Evolutionary conservation across 2,329 filamentous ascomycete species (phyloP).

Genomic region (Neofusicoccum sp.): DNA sequence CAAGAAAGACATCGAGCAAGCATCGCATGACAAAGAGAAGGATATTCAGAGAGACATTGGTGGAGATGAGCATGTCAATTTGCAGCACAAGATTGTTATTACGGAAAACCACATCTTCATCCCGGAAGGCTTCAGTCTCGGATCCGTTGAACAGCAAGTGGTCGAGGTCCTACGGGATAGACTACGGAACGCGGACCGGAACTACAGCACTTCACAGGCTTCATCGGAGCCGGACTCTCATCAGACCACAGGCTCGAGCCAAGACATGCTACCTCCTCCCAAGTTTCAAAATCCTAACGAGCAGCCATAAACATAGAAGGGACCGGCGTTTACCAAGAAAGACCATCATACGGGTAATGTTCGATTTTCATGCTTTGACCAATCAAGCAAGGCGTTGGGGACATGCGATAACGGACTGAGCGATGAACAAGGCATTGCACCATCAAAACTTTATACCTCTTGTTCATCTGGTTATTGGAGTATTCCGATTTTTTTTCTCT

Average conservation of each 20-base stretch:
- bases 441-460: too few relatives aligned
- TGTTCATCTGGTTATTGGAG: too few relatives aligned
- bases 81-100: constrained; percentile 30
- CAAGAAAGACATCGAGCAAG: constrained; percentile 15
- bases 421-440: too few relatives aligned
- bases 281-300: not conserved
- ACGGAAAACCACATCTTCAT: constrained; percentile 31
- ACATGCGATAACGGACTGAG: too few relatives aligned
- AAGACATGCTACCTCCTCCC: not conserved
- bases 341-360: too few relatives aligned
- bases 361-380: too few relatives aligned
- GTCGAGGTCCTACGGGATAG: constrained; percentile 36
- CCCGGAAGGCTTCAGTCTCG: constrained; percentile 37
- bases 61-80: constrained; percentile 20
- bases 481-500: too few relatives aligned
- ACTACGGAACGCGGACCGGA: constrained; percentile 22
- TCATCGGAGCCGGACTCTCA: not conserved
- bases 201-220: not conserved
- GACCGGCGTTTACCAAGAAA: too few relatives aligned
- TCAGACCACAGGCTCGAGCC: not conserved
- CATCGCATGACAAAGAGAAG: not conserved
- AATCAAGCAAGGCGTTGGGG: too few relatives aligned
- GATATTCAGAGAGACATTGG: constrained; percentile 22
- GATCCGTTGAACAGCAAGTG: constrained; percentile 34
- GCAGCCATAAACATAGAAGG: not conserved